Base-by-base conservation (phyloP, 2,329 filamentous ascomycete species). In the Uncinocarpus reesii region DNA sequence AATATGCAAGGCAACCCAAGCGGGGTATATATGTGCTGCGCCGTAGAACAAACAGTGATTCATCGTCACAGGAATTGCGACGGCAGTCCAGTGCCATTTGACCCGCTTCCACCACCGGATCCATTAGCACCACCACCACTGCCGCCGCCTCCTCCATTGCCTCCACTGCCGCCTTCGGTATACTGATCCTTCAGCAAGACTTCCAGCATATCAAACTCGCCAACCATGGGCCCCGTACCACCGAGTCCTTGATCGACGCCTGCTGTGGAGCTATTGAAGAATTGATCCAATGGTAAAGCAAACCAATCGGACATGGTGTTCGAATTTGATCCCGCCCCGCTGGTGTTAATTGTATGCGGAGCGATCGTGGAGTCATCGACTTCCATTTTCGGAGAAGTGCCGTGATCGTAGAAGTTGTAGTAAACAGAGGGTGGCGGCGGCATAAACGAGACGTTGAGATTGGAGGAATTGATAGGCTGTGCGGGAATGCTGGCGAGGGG, bases 171-270 rank as follows among this genome's bases (percentile, higher is more conserved):
- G 8, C 60, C 60, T 43, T 65, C 63, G 31, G 51, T 53, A 51
- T 66, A 66, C 23, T 65, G 64, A 54, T 70, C 67, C 41, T 70
- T 69, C 21, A 70, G 60, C 11, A 72, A 58, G 4, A 71, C 65
- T 53, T 71, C 69, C n/a, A 72, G 56, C 68, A 72, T 70, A 49
- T 72, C 70, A 47, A 69, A 69, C 38, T 70, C 76, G 1, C 75
- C 77, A 11, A 81, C 68, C 62, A 79, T 77, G n/a, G 77, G 77
- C 0, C 78, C 78, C 16, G 73, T 77, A 18, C 79, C 77, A 47
- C 79, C 76, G 1, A 75, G 71, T 10, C 75, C 75, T 57, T 74
- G 74, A 52, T 72, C 68, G 35, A 72, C 69, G 3, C 62, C 65
- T 2, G 63, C 64, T 7, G 65, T 66, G 13, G 67, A 67, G 45